Conservation (phyloP, 2,329 filamentous ascomycete genomes). For the Fusarium virguliforme region DNA sequence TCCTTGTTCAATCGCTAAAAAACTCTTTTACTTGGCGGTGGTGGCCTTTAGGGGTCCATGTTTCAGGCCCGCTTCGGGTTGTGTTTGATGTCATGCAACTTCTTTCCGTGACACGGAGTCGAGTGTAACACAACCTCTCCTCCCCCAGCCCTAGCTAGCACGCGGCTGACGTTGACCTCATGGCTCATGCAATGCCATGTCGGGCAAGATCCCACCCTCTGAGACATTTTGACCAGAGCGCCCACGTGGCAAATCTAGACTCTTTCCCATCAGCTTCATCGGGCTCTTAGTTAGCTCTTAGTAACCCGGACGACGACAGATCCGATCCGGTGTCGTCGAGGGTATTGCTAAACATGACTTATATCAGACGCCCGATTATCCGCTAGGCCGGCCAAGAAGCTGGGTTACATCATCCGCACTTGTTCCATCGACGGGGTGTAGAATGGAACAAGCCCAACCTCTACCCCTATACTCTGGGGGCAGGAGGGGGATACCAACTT, state of each 20-base stretch:
- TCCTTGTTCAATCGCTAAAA: slow-evolving; percentile 5
- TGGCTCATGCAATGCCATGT: slow-evolving; percentile 1
- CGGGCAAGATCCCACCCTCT: neutral
- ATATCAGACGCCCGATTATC: slow-evolving; percentile 8
- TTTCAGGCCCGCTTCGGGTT: slow-evolving; percentile 41
- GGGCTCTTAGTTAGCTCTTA: neutral
- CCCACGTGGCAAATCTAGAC: slow-evolving; percentile 13
- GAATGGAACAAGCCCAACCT: neutral
- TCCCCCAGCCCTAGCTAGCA: neutral
- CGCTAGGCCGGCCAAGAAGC: slow-evolving; percentile 5
- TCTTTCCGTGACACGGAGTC: slow-evolving; percentile 1
- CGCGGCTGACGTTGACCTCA: slow-evolving; percentile 9
- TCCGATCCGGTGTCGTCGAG: neutral
- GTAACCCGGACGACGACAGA: slow-evolving; percentile 8
- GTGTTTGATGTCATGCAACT: slow-evolving; percentile 37
- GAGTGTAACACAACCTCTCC: no score
- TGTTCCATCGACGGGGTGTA: neutral
- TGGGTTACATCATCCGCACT: neutral
- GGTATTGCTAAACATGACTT: slow-evolving; percentile 11
- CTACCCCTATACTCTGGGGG: neutral
- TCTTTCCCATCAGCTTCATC: neutral
- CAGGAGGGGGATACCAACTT: neutral
- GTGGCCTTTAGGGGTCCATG: slow-evolving; percentile 22
- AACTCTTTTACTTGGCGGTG: neutral
- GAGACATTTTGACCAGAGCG: slow-evolving; percentile 7